Percentiles rank a stretch among this genome's conserved stretches.
These are phyloP conservation scores for Strobilomyces dryophilus DNA, from an alignment of 768 basidiomycete genomes.

Conservation along the genomic window DNA sequence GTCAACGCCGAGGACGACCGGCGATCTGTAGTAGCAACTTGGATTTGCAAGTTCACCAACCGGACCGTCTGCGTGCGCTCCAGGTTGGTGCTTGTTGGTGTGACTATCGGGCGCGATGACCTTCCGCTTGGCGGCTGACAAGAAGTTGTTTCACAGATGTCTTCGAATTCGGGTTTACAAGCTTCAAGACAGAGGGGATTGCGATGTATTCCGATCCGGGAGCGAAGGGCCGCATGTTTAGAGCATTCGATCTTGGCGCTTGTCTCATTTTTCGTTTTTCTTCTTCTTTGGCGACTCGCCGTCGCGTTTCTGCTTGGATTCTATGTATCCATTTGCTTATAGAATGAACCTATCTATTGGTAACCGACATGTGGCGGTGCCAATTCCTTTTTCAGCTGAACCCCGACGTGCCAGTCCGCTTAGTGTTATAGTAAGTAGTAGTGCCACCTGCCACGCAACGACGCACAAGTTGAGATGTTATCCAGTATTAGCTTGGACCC, in stretches of 20 bases:
- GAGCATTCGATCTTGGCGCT: not conserved
- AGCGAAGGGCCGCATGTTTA: not conserved
- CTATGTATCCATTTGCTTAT: conserved; percentile 14
- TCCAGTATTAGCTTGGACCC: too few relatives aligned
- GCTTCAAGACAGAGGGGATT: conserved; percentile 53
- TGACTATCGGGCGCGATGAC: too few relatives aligned
- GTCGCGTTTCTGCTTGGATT: not conserved
- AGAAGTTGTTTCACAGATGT: conserved; percentile 73
- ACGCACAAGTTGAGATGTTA: too few relatives aligned
- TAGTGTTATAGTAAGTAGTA: too few relatives aligned
- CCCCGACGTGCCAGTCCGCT: not conserved
- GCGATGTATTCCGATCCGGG: conserved; percentile 37
- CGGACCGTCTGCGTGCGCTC: conserved; percentile 61
- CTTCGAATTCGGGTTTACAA: conserved; percentile 56
- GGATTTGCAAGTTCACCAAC: conserved; percentile 38
- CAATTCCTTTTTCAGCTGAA: not conserved
- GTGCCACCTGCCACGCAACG: too few relatives aligned
- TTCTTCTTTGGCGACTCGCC: not conserved
- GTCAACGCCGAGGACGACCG: conserved; percentile 56
- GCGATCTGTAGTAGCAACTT: conserved; percentile 47
- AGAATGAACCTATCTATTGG: conserved; percentile 2
- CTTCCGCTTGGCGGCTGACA: conserved; percentile 54
- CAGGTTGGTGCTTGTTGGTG: conserved; percentile 27
- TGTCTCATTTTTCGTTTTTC: not conserved
- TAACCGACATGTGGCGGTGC: too few relatives aligned